phyloP scores from a whole-genome alignment of 139 green algal genomes.

The Chlamydomonas eustigma region DNA sequence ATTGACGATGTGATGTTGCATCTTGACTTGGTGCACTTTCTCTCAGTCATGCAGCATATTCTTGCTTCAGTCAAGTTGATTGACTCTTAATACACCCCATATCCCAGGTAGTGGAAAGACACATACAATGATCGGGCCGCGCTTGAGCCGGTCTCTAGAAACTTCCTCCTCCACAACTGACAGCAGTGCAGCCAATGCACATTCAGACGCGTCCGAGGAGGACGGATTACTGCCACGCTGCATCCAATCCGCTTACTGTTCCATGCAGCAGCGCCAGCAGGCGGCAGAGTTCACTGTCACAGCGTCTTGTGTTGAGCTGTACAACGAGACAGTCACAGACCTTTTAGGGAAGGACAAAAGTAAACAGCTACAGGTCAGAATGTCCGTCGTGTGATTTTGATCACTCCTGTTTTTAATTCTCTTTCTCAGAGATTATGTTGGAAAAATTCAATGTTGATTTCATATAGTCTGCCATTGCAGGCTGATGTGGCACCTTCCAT shows the following conservation, averaged over 20 bases:
- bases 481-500: too few relatives aligned
- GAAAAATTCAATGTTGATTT: background rate
- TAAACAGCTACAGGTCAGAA: slow-evolving; percentile 37
- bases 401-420: background rate
- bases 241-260: slow-evolving; percentile 20
- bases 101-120: slow-evolving; percentile 67
- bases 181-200: background rate
- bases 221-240: slow-evolving; percentile 59
- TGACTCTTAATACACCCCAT: too few relatives aligned
- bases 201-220: slow-evolving; percentile 20
- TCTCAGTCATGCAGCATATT: too few relatives aligned
- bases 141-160: slow-evolving; percentile 25
- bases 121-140: slow-evolving; percentile 71
- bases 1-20: too few relatives aligned
- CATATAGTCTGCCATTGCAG: too few relatives aligned
- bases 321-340: slow-evolving; percentile 70
- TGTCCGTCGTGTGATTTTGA: background rate
- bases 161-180: background rate
- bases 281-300: slow-evolving; percentile 21
- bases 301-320: slow-evolving; percentile 50
- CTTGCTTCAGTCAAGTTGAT: slow-evolving; percentile 9
- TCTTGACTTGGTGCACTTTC: too few relatives aligned
- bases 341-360: slow-evolving; percentile 40
- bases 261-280: slow-evolving; percentile 20
- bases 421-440: background rate